These are phyloP conservation scores for Houttuynia cordata DNA, from an alignment of 164 flowering plant species.

Conservation along the genomic window DNA sequence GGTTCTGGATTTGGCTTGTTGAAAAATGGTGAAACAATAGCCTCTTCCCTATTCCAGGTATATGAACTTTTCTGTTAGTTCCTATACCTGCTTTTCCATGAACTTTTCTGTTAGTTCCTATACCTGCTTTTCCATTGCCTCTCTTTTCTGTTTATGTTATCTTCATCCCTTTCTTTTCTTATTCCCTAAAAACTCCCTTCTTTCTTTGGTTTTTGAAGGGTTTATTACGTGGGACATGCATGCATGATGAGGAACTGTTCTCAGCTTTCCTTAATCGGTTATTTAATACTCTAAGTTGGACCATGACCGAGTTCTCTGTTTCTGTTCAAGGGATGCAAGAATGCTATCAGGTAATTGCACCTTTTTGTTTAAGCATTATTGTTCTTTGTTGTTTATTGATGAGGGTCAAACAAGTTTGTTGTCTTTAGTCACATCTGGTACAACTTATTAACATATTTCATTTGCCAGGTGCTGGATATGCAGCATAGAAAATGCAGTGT, in stretches of 20 bases:
- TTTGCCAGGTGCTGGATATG: conserved; percentile 58
- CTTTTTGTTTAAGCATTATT: neutral
- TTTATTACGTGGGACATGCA: conserved; percentile 68
- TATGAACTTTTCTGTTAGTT: neutral
- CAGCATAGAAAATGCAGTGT: conserved; percentile 78
- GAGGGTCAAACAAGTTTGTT: neutral
- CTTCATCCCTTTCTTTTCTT: neutral
- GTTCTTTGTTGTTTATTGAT: neutral
- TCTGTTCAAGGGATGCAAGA: conserved; percentile 87
- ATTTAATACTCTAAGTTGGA: conserved; percentile 92
- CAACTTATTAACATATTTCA: neutral
- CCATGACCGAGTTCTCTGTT: conserved; percentile 92
- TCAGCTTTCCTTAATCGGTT: conserved; percentile 75
- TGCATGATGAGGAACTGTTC: conserved; percentile 47
- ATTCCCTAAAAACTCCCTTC: neutral
- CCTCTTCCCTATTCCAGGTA: conserved; percentile 77
- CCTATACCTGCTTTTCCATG: too few relatives aligned
- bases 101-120: neutral
- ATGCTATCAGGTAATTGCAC: conserved; percentile 47
- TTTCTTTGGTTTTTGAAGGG: conserved; percentile 22
- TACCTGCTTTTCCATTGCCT: neutral
- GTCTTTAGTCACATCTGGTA: neutral
- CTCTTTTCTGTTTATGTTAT: neutral
- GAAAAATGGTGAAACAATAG: conserved; percentile 71
- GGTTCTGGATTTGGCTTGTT: conserved; percentile 78